Evolutionary conservation across 2,329 filamentous ascomycete genomes (phyloP).

Genomic region (Calonectria henricotiae): DNA sequence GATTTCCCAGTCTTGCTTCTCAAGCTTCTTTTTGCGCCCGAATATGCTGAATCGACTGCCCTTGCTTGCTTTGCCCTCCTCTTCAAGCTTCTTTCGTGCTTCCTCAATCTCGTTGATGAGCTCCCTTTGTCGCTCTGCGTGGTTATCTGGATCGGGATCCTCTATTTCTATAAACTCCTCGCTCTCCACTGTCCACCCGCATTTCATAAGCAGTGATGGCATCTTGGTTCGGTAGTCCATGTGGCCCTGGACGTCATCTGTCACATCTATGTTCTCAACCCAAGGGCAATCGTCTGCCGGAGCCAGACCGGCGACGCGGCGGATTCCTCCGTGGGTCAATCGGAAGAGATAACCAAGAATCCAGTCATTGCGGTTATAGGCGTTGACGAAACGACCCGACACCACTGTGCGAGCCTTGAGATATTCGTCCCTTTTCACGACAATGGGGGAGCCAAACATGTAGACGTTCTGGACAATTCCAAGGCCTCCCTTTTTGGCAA

Average conservation of each 20-base stretch:
- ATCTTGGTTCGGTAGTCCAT: conserved; percentile 98
- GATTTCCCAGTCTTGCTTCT: conserved; percentile 94
- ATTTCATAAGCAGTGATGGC: conserved; percentile 87
- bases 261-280: conserved; percentile 92
- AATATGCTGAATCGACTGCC: conserved; percentile 81
- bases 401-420: conserved; percentile 86
- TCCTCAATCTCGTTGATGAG: conserved; percentile 98
- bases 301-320: conserved; percentile 87
- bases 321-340: conserved; percentile 92
- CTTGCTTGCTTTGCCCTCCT: conserved; percentile 79
- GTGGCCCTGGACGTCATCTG: conserved; percentile 88
- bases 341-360: conserved; percentile 97
- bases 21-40: conserved; percentile 83
- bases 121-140: conserved; percentile 88
- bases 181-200: conserved; percentile 91
- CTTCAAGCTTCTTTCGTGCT: conserved; percentile 88
- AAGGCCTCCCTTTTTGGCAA: conserved; percentile 86
- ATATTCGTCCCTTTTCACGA: conserved; percentile 93
- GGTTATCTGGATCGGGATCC: conserved; percentile 96
- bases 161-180: conserved; percentile 98
- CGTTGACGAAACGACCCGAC: conserved; percentile 93
- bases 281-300: conserved; percentile 83
- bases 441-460: conserved; percentile 92
- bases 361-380: conserved; percentile 96
- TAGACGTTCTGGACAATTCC: conserved; percentile 96